A percentile compares a stretch with the other conserved stretches of the same genome.
Conservation (phyloP, 305 asterid species). For the Fraxinus paxiana region DNA sequence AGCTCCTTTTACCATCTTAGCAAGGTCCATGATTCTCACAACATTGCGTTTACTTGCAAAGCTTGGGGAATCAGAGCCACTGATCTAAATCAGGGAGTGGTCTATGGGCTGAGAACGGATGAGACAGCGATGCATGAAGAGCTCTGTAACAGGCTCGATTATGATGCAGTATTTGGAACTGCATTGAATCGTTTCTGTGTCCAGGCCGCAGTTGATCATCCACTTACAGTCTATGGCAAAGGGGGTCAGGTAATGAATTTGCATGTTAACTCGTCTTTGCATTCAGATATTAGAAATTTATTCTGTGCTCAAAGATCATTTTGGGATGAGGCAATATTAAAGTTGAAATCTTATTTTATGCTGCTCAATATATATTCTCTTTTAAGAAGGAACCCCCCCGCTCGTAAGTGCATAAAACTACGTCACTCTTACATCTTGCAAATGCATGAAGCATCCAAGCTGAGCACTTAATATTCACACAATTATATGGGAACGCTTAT, state of each 20-base stretch:
- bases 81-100: constrained; percentile 90
- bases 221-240: constrained; percentile 88
- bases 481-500: not conserved
- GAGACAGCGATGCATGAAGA: constrained; percentile 89
- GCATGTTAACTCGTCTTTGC: not conserved
- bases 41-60: constrained; percentile 82
- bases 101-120: constrained; percentile 76
- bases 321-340: not conserved
- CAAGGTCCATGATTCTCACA: constrained; percentile 88
- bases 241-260: constrained; percentile 86
- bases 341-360: not conserved
- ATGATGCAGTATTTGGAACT: constrained; percentile 86
- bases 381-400: not conserved
- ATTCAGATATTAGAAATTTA: not conserved
- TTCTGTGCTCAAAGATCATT: not conserved
- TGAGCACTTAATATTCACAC: too few species aligned
- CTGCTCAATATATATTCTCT: not conserved
- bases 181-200: constrained; percentile 91
- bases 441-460: not conserved
- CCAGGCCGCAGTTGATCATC: constrained; percentile 96
- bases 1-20: constrained; percentile 89
- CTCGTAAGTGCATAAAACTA: not conserved
- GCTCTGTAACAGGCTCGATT: constrained; percentile 71
- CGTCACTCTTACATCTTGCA: not conserved
- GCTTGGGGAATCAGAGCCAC: constrained; percentile 97